Percentiles rank a stretch among this genome's conserved stretches.
Conservation (phyloP, 2,329 filamentous ascomycete species). For the Sphaerostilbella broomeana region DNA sequence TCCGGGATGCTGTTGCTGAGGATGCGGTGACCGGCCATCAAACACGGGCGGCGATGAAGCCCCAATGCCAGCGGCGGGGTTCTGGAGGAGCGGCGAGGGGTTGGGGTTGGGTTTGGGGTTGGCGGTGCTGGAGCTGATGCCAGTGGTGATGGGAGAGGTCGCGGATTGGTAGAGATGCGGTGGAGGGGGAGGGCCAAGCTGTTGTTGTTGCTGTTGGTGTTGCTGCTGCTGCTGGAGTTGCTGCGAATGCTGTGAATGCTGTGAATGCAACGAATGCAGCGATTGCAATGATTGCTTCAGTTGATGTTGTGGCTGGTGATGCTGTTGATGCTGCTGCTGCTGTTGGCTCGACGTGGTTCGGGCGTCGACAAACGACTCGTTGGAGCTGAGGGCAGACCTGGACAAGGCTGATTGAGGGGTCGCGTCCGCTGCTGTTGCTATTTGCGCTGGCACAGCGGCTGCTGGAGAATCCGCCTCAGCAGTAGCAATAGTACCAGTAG, state of each 20-base stretch:
- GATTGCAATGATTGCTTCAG: conserved; percentile 18
- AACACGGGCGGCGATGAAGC: conserved; percentile 22
- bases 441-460: too few species aligned
- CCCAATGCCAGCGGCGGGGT: conserved; percentile 23
- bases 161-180: conserved; percentile 12
- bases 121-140: too few species aligned
- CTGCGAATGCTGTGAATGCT: conserved; percentile 24
- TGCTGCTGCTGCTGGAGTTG: conserved; percentile 24
- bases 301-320: conserved; percentile 15
- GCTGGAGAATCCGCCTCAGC: conserved; percentile 24
- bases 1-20: conserved; percentile 26
- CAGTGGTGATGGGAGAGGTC: too few species aligned
- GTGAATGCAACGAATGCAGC: conserved; percentile 25
- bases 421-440: too few species aligned
- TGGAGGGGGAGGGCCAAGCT: conserved; percentile 30
- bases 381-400: conserved; percentile 37
- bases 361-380: conserved; percentile 38
- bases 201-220: conserved; percentile 20
- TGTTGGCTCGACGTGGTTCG: too few species aligned
- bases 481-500: conserved; percentile 1
- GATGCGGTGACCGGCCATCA: conserved; percentile 9
- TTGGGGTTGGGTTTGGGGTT: too few species aligned
- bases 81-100: conserved; percentile 9
- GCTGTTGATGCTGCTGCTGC: conserved; percentile 24
- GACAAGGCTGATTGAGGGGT: conserved; percentile 42